Percentiles rank a stretch among this genome's conserved stretches.
These are phyloP conservation scores for Paraphoma sp. DNA, from an alignment of 2,329 filamentous ascomycete species.

Conservation along the genomic window DNA sequence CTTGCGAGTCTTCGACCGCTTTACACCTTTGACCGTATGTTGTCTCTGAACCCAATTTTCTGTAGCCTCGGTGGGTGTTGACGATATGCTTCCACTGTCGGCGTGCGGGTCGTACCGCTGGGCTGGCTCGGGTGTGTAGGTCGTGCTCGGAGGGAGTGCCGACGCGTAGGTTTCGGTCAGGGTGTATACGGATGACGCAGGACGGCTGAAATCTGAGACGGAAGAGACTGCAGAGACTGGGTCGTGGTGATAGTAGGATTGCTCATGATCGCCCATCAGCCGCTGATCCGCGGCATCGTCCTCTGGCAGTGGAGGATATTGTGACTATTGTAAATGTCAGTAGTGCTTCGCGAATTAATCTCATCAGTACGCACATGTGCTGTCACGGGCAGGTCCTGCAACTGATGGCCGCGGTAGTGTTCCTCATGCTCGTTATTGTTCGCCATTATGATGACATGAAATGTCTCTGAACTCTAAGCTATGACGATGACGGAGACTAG, in stretches of 20 bases:
- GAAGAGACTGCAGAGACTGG: neutral
- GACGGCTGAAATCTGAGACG: conserved; percentile 34
- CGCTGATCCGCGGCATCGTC: neutral
- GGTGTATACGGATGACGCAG: conserved; percentile 53
- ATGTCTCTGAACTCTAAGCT: neutral
- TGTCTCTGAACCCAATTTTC: neutral
- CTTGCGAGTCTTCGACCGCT: conserved; percentile 93
- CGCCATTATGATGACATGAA: neutral
- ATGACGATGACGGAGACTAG: neutral
- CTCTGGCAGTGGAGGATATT: neutral
- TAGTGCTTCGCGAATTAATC: neutral
- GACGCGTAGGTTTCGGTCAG: conserved; percentile 58
- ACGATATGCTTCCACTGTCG: neutral
- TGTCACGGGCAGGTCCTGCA: neutral
- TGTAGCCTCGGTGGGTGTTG: neutral
- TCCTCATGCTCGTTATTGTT: neutral
- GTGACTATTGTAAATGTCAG: neutral
- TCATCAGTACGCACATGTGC: neutral
- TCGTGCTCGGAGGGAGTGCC: conserved; percentile 62
- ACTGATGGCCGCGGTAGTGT: neutral
- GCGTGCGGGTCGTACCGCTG: conserved; percentile 42
- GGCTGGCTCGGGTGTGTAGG: conserved; percentile 63
- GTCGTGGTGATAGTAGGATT: neutral
- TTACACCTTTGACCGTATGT: conserved; percentile 64
- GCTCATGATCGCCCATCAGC: neutral